Percentiles rank a stretch among this genome's conserved stretches.
Conservation (phyloP, 108 stramenopile genomes). For the Fragilaria radians region DNA sequence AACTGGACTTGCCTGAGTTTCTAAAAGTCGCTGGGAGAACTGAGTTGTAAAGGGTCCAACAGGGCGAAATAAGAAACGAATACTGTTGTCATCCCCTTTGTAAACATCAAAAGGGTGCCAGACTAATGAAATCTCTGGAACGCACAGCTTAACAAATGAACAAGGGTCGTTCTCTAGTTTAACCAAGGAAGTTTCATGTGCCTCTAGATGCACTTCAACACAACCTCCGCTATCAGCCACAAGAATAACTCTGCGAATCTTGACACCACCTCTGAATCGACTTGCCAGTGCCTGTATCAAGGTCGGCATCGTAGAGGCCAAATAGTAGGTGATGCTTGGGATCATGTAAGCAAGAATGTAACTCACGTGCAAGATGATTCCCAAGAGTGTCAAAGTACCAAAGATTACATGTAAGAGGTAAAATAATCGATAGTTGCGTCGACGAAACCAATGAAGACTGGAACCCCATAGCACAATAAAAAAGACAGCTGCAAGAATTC, state of each 20-base stretch:
- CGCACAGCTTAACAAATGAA: too few species aligned
- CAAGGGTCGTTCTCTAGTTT: too few species aligned
- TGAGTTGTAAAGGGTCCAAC: too few species aligned
- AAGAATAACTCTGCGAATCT: conserved; percentile 14
- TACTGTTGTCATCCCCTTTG: too few species aligned
- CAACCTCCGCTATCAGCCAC: conserved; percentile 37
- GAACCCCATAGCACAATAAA: conserved; percentile 19
- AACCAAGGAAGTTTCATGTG: neutral
- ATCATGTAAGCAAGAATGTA: neutral
- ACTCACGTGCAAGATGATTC: neutral
- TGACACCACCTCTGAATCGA: conserved; percentile 19
- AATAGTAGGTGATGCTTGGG: conserved; percentile 33
- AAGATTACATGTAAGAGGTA: conserved; percentile 16
- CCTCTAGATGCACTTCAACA: conserved; percentile 21
- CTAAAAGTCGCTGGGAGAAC: too few species aligned
- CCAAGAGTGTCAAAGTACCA: conserved; percentile 2
- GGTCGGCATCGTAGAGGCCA: conserved; percentile 29
- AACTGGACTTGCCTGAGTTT: too few species aligned
- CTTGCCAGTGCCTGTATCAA: conserved; percentile 13
- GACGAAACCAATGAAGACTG: conserved; percentile 26
- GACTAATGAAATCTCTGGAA: too few species aligned
- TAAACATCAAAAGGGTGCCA: too few species aligned
- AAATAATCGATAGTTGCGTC: conserved; percentile 29
- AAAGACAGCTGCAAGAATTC: conserved; percentile 14
- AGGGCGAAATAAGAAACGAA: too few species aligned